Evolutionary conservation across 495 filamentous ascomycete species (phyloP).

Genomic region (Amorphotheca resinae): DNA sequence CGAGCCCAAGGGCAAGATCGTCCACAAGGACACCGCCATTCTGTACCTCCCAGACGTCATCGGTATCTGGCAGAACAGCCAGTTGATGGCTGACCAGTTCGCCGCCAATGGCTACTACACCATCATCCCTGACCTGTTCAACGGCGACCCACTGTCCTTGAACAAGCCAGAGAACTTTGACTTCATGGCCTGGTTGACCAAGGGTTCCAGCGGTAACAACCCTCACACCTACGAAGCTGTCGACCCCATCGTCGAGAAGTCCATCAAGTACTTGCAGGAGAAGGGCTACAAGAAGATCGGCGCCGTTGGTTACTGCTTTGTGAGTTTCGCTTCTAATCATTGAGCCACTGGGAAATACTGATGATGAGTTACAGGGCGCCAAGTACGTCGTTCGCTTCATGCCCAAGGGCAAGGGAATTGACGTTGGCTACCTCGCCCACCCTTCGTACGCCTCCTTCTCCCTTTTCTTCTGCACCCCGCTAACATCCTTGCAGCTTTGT

Average conservation of each 20-base stretch:
- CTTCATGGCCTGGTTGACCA: slow-evolving; percentile 45
- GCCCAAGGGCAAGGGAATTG: slow-evolving; percentile 28
- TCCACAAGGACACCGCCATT: slow-evolving; percentile 38
- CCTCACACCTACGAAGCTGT: slow-evolving; percentile 47
- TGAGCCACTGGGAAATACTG: background rate
- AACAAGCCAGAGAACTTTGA: slow-evolving; percentile 47
- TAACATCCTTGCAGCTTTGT: slow-evolving; percentile 49
- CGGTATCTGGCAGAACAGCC: slow-evolving; percentile 60
- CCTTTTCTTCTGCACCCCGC: background rate
- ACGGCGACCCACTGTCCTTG: slow-evolving; percentile 50
- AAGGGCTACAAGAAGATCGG: slow-evolving; percentile 53
- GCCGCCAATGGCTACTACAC: slow-evolving; percentile 72
- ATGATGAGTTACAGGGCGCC: slow-evolving; percentile 31
- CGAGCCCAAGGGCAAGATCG: slow-evolving; percentile 28
- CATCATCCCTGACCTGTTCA: slow-evolving; percentile 65
- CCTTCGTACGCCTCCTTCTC: slow-evolving; percentile 32
- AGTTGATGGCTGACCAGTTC: slow-evolving; percentile 73
- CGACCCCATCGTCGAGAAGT: slow-evolving; percentile 36
- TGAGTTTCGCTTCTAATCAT: background rate
- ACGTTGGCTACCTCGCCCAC: slow-evolving; percentile 60
- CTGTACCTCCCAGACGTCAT: slow-evolving; percentile 54
- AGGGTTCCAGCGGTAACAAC: slow-evolving; percentile 35
- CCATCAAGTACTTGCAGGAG: slow-evolving; percentile 34
- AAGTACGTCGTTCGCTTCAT: slow-evolving; percentile 27
- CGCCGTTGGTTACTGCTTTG: slow-evolving; percentile 67